Percentiles rank a stretch among this genome's conserved stretches.
Evolutionary conservation across 805 yeast genomes (phyloP).

Genomic region (Yamadazyma takamatsuzukensis): DNA sequence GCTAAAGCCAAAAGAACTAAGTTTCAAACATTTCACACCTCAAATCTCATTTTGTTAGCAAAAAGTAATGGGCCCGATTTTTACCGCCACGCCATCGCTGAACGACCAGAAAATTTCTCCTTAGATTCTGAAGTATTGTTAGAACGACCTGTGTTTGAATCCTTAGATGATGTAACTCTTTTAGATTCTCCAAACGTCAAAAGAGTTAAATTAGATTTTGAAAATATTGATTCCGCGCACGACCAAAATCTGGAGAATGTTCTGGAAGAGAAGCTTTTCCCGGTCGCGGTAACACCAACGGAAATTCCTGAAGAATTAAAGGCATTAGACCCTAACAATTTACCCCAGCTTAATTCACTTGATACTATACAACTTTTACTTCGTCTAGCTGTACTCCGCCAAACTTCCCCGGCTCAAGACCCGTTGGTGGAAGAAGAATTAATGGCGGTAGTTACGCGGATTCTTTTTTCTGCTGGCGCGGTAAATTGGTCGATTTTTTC

Average conservation of each 20-base stretch:
- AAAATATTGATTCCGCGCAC: too few relatives aligned
- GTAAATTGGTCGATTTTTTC: slow-evolving; percentile 78
- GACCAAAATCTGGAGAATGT: slow-evolving; percentile 19
- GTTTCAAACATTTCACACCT: slow-evolving; percentile 66
- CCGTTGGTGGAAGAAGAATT: slow-evolving; percentile 77
- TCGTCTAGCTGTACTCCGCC: slow-evolving; percentile 58
- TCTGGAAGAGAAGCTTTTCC: slow-evolving; percentile 43
- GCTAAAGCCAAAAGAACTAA: slow-evolving; percentile 85
- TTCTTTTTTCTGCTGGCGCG: slow-evolving; percentile 42
- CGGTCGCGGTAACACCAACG: slow-evolving; percentile 59
- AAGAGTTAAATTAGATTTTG: slow-evolving; percentile 39
- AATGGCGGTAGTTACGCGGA: slow-evolving; percentile 69
- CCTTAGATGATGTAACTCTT: slow-evolving; percentile 46
- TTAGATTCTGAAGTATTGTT: slow-evolving; percentile 74
- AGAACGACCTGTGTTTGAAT: slow-evolving; percentile 70
- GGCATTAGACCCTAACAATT: slow-evolving; percentile 72
- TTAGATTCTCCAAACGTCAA: slow-evolving; percentile 31
- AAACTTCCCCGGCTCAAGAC: slow-evolving; percentile 68
- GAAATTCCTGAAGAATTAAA: slow-evolving; percentile 55
- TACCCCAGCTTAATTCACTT: slow-evolving; percentile 64
- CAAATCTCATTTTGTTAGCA: slow-evolving; percentile 77
- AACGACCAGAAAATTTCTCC: slow-evolving; percentile 52
- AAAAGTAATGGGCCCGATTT: slow-evolving; percentile 35
- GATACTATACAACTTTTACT: slow-evolving; percentile 76
- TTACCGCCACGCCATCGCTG: slow-evolving; percentile 18